These are phyloP conservation scores for Ascochyta fabae DNA, from an alignment of 2,329 filamentous ascomycete genomes.

Conservation along the genomic window DNA sequence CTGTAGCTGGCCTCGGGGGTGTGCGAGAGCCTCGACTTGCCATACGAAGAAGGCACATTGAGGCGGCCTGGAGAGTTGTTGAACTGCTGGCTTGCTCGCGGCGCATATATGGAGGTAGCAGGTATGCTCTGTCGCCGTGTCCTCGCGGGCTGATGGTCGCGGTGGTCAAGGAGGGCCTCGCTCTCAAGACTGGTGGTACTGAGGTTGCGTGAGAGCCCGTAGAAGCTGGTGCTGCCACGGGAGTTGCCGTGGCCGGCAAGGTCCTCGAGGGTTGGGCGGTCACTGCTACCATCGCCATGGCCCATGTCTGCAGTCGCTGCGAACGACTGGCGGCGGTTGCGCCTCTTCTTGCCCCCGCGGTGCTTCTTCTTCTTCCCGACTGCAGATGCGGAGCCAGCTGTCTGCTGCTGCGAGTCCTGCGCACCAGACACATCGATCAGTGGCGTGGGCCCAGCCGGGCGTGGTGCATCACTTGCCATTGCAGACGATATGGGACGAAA, in stretches of 20 bases:
- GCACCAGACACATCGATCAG: conserved; percentile 11
- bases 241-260: conserved; percentile 26
- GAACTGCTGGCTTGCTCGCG: conserved; percentile 34
- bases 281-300: conserved; percentile 62
- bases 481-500: neutral
- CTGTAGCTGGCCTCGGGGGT: conserved; percentile 52
- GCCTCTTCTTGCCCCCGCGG: conserved; percentile 79
- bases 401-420: neutral
- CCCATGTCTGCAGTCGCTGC: conserved; percentile 62
- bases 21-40: conserved; percentile 38
- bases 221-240: conserved; percentile 58
- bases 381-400: conserved; percentile 19
- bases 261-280: conserved; percentile 51
- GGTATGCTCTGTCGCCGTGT: conserved; percentile 54
- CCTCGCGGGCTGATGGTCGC: conserved; percentile 58
- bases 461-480: conserved; percentile 14
- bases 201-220: conserved; percentile 63
- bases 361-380: conserved; percentile 72
- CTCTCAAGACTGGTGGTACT: conserved; percentile 91
- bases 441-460: conserved; percentile 14
- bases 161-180: conserved; percentile 84
- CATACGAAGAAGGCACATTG: conserved; percentile 21
- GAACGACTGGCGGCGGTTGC: conserved; percentile 80
- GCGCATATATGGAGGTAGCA: conserved; percentile 38
- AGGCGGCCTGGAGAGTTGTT: conserved; percentile 29